Conservation (phyloP, 257 asterid genomes). For the Echites panduratus region DNA sequence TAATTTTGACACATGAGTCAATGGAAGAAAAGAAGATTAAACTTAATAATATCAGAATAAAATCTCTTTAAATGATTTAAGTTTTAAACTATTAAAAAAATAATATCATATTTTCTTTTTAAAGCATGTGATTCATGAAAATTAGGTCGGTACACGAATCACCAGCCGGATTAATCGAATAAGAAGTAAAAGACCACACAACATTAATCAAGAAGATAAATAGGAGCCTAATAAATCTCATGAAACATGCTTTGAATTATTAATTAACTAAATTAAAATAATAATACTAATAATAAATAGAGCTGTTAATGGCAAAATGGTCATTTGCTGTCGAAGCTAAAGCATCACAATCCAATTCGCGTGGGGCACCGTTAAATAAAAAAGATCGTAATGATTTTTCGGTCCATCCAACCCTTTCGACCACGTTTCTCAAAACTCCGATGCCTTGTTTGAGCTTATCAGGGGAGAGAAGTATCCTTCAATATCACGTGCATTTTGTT, state of each 20-base stretch:
- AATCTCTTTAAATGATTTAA: no score
- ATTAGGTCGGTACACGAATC: no score
- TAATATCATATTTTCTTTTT: no score
- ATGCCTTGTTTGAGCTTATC: slow-evolving; percentile 15
- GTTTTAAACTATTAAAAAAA: no score
- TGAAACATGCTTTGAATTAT: background rate
- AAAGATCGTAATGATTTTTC: slow-evolving; percentile 15
- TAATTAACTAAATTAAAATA: background rate
- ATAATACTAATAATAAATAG: background rate
- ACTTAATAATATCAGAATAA: no score
- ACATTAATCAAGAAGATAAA: no score
- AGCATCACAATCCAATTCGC: slow-evolving; percentile 12
- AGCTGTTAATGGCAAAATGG: slow-evolving; percentile 2
- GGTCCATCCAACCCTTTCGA: slow-evolving; percentile 19
- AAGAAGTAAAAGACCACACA: no score
- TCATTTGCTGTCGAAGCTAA: slow-evolving; percentile 5
- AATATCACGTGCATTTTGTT: slow-evolving; percentile 58
- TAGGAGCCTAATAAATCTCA: background rate
- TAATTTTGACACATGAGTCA: no score
- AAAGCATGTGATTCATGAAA: no score
- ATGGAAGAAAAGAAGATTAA: no score
- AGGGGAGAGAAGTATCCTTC: slow-evolving; percentile 34
- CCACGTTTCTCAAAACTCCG: slow-evolving; percentile 44
- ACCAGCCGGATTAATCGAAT: no score
- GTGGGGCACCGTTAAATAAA: slow-evolving; percentile 13